Percentiles rank a stretch among this genome's conserved stretches.
phyloP scores from a whole-genome alignment of 768 basidiomycete genomes.

The Termitomyces sp. region DNA sequence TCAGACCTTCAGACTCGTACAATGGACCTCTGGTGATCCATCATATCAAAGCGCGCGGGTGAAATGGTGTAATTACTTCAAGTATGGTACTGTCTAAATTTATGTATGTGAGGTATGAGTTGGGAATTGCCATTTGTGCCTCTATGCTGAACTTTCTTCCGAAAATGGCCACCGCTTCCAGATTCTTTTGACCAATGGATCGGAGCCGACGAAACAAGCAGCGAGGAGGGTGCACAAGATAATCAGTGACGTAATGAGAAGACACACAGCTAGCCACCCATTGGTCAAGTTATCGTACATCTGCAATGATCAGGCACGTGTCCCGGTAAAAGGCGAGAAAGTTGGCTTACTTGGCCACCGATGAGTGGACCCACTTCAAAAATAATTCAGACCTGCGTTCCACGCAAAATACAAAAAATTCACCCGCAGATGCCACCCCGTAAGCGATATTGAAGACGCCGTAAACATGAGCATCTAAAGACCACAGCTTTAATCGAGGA shows the following conservation, averaged over 20 bases:
- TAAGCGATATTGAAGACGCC: constrained; percentile 74
- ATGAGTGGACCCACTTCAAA: constrained; percentile 64
- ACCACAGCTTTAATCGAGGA: background rate
- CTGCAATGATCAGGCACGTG: constrained; percentile 29
- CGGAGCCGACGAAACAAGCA: constrained; percentile 48
- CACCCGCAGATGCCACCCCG: constrained; percentile 62
- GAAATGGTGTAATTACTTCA: background rate
- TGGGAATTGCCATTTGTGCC: background rate
- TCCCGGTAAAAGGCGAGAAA: background rate
- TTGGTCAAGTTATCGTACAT: constrained; percentile 53
- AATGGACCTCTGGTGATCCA: background rate
- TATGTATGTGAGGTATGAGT: background rate
- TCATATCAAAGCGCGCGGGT: background rate
- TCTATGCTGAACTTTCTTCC: background rate
- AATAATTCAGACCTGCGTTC: constrained; percentile 8
- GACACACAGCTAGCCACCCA: constrained; percentile 63
- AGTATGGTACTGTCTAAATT: background rate
- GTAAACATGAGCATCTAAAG: constrained; percentile 69
- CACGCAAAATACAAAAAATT: constrained; percentile 20
- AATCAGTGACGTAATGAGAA: constrained; percentile 46
- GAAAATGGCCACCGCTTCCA: constrained; percentile 3
- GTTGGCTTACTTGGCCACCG: constrained; percentile 55
- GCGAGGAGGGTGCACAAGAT: constrained; percentile 36
- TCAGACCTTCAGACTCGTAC: no score
- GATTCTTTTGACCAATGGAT: constrained; percentile 31